Evolutionary conservation across 495 filamentous ascomycete species (phyloP).

Genomic region (Aspergillus mulundensis): DNA sequence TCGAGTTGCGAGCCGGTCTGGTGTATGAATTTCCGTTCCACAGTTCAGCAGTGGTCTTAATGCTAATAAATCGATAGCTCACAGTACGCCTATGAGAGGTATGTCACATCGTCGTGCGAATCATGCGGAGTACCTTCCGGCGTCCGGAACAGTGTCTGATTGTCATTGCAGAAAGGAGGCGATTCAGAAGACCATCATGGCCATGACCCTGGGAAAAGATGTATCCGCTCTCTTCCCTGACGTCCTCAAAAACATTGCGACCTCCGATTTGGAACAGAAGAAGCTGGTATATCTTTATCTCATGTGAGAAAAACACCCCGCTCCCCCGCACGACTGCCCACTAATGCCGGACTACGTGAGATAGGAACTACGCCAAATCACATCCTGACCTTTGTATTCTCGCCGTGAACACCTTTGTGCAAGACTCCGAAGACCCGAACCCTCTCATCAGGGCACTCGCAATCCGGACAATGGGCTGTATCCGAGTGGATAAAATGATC

Average conservation of each 20-base stretch:
- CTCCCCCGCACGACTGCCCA: neutral
- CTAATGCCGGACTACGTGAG: slow-evolving; percentile 12
- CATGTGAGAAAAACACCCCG: slow-evolving; percentile 58
- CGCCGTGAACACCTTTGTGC: slow-evolving; percentile 98
- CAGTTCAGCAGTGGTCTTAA: slow-evolving; percentile 3
- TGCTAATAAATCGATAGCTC: slow-evolving; percentile 51
- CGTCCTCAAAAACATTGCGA: slow-evolving; percentile 98
- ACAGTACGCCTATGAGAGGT: slow-evolving; percentile 97
- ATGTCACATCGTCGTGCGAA: slow-evolving; percentile 19
- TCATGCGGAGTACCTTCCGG: no score
- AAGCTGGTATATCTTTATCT: slow-evolving; percentile 99
- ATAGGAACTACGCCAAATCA: slow-evolving; percentile 98
- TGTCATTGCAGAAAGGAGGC: slow-evolving; percentile 72
- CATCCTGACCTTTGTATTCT: slow-evolving; percentile 99
- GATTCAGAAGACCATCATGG: slow-evolving; percentile 99
- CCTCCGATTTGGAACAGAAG: slow-evolving; percentile 93
- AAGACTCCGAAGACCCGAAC: slow-evolving; percentile 98
- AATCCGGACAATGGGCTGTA: slow-evolving; percentile 99
- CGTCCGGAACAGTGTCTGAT: slow-evolving; percentile 25
- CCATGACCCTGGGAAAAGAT: slow-evolving; percentile 98
- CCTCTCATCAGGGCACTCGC: slow-evolving; percentile 91
- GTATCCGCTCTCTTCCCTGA: slow-evolving; percentile 97
- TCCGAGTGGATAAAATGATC: slow-evolving; percentile 98
- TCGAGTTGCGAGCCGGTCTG: slow-evolving; percentile 92
- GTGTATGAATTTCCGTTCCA: slow-evolving; percentile 53